Evolutionary conservation across 805 yeast species (phyloP), one percentile per base, ranked within the genome.

Genomic region (Priceomyces medius): DNA sequence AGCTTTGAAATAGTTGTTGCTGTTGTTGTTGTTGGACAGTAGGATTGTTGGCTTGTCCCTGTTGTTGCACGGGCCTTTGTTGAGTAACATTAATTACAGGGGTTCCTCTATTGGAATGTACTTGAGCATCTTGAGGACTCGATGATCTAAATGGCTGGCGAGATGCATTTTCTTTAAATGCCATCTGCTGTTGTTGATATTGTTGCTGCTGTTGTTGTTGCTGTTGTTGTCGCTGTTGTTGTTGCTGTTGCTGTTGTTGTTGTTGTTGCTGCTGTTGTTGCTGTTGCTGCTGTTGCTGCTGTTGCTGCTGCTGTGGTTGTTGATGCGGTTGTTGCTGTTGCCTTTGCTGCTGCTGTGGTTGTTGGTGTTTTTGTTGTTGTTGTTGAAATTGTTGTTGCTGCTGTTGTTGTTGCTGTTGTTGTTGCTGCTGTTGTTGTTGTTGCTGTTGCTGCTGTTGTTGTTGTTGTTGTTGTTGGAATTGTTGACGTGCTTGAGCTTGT

Each of bases 1-100:
- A 54, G 43, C 50, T 61, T 38, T 66, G 74, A 63, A 70, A 69
- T n/a, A 70, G 64, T 43, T 70, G 74, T 48, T 70, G 74, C 39
- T 70, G 74, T 38, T 68, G 73, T 40, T 54, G 61, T 28, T 53
- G 63, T 18, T 49, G 58, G 35, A 46, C 56, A 20, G 51, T 49
- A 24, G 45, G 45, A 24, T 42, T 40, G 13, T n/a, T 24, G 2
- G 39, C 19, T 35, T 21, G 39, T 31, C 31, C 37, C 20, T 38
- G 41, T 31, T 44, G 49, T 20, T 43, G 4, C 16, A 24, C 31
- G 18, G 40, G 47, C 28, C 43, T 45, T 17, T 38, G 45, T 27
- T 41, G 45, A 10, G 48, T 38, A 12, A 42, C 40, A 19, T 48
- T 49, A 55, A 54, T 51, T 2, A 48, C 48, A 3, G 56, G 55